Evolutionary conservation across 176 grass and related monocot species (phyloP).

Genomic region (Rhynchospora tenuis): DNA sequence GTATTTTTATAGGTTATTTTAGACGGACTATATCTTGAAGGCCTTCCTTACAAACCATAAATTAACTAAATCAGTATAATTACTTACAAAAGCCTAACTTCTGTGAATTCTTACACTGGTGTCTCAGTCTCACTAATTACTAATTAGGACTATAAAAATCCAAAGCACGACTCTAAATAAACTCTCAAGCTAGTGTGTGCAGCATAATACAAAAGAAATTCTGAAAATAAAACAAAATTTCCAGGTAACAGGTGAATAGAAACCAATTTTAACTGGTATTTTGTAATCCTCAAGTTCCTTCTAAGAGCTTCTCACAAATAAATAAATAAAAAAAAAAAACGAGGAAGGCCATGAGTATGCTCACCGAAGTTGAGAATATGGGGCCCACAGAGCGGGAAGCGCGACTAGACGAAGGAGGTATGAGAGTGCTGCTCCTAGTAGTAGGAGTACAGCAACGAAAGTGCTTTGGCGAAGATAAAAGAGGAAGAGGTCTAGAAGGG

Average conservation of each 20-base stretch:
- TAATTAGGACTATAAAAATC: background rate
- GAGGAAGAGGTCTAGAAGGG: background rate
- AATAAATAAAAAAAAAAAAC: background rate
- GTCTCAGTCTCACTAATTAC: too few relatives aligned
- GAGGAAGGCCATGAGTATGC: background rate
- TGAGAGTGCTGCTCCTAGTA: background rate
- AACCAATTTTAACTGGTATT: background rate
- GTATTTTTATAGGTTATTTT: background rate
- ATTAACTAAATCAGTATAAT: too few relatives aligned
- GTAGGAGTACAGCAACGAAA: background rate
- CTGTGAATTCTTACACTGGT: background rate
- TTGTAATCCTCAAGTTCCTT: background rate
- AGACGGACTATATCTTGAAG: background rate
- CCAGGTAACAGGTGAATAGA: background rate
- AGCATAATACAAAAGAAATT: background rate
- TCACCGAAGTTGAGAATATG: conserved; percentile 2
- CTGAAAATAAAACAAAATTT: background rate
- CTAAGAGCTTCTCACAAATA: background rate
- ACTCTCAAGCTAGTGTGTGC: background rate
- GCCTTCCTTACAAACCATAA: background rate
- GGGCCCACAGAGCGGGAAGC: background rate
- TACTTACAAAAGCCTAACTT: background rate
- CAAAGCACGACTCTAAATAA: background rate
- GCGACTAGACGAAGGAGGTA: background rate
- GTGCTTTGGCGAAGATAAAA: conserved; percentile 5